These are phyloP conservation scores for Solanum verrucosum DNA, from an alignment of 257 asterid genomes.

Conservation along the genomic window DNA sequence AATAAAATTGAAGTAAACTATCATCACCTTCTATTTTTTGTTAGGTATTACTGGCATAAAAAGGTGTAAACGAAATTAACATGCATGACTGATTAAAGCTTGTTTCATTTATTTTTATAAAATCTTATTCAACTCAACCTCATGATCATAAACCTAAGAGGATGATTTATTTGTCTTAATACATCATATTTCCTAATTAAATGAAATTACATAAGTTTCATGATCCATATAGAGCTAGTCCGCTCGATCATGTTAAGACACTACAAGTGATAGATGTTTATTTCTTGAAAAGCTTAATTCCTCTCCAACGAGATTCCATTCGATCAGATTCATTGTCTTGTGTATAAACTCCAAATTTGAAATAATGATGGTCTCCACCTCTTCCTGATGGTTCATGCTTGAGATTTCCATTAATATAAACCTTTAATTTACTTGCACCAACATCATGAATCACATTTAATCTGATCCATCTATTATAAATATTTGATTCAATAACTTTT, in stretches of 20 bases:
- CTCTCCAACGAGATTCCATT: conserved; percentile 33
- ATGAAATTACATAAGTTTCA: too few species aligned
- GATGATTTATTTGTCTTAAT: neutral
- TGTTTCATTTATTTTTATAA: neutral
- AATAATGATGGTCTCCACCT: conserved; percentile 17
- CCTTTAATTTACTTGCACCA: conserved; percentile 2
- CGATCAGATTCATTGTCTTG: conserved; percentile 14
- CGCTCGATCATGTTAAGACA: too few species aligned
- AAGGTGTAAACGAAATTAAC: neutral
- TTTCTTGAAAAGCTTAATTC: conserved; percentile 17
- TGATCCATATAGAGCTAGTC: too few species aligned
- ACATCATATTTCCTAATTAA: neutral
- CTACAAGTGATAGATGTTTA: neutral
- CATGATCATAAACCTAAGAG: neutral
- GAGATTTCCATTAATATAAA: conserved; percentile 13
- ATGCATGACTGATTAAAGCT: neutral
- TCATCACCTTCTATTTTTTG: neutral
- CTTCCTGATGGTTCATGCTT: conserved; percentile 6
- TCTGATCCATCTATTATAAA: conserved; percentile 19
- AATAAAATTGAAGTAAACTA: neutral
- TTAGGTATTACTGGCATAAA: neutral
- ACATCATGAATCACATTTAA: conserved; percentile 30
- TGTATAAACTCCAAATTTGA: conserved; percentile 33
- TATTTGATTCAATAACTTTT: neutral
- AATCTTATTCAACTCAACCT: neutral